Conservation (phyloP, 768 basidiomycete species). For the Xanthoconium purpureum region DNA sequence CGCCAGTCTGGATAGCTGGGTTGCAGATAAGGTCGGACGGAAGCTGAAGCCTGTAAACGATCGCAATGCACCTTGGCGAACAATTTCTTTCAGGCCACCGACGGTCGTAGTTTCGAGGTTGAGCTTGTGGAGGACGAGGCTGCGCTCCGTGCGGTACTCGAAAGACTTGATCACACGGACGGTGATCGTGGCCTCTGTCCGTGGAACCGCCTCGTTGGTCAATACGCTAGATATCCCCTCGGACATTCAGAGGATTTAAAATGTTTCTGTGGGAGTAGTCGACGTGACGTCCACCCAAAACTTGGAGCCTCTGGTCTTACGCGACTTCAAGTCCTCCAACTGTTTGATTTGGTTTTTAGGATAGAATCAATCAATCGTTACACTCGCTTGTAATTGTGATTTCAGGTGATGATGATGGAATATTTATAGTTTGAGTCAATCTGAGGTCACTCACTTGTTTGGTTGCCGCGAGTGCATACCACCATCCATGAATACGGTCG, state of each 20-base stretch:
- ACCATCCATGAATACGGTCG: constrained; percentile 11
- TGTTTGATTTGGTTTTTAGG: too few species aligned
- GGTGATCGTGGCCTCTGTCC: constrained; percentile 80
- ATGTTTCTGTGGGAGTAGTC: background rate
- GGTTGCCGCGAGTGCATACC: background rate
- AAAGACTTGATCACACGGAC: constrained; percentile 95
- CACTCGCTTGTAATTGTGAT: too few species aligned
- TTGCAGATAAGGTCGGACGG: constrained; percentile 7
- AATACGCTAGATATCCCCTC: constrained; percentile 42
- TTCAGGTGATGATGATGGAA: too few species aligned
- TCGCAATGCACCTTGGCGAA: constrained; percentile 53
- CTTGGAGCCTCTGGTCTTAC: too few species aligned
- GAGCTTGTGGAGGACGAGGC: constrained; percentile 77
- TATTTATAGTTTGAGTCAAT: too few species aligned
- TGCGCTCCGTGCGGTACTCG: constrained; percentile 84
- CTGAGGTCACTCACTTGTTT: too few species aligned
- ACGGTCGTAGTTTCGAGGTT: constrained; percentile 81
- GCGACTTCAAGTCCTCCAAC: too few species aligned
- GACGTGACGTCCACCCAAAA: too few species aligned
- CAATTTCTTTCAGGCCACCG: constrained; percentile 69
- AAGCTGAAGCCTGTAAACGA: background rate
- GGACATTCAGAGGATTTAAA: constrained; percentile 24
- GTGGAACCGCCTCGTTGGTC: constrained; percentile 65
- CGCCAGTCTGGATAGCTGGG: constrained; percentile 65
- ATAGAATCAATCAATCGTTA: too few species aligned